Conservation (phyloP, 345 rosid genomes). For the Rhizophora mangle region DNA sequence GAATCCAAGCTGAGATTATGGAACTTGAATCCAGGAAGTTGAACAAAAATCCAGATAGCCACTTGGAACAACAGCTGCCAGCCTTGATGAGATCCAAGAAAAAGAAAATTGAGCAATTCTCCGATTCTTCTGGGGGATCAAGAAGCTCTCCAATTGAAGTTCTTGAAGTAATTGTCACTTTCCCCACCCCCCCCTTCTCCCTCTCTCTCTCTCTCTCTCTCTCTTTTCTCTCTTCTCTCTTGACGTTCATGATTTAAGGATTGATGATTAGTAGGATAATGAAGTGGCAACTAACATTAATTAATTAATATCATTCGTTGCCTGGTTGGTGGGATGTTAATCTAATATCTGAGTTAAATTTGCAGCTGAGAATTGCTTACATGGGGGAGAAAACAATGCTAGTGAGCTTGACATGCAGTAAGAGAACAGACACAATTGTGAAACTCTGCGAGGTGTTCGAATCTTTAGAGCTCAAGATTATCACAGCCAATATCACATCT, state of each 20-base stretch:
- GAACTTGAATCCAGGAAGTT: constrained; percentile 62
- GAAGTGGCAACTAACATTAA: too few relatives aligned
- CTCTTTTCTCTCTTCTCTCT: neutral
- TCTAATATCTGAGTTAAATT: neutral
- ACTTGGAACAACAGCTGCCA: constrained; percentile 57
- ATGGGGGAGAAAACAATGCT: constrained; percentile 72
- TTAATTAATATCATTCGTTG: neutral
- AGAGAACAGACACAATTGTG: constrained; percentile 81
- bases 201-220: neutral
- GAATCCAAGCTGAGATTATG: constrained; percentile 62
- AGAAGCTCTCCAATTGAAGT: constrained; percentile 55
- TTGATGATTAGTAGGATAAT: too few relatives aligned
- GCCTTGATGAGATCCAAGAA: constrained; percentile 64
- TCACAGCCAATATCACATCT: constrained; percentile 67
- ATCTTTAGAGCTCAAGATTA: constrained; percentile 68
- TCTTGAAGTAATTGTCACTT: constrained; percentile 37
- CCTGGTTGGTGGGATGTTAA: neutral
- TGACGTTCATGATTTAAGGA: neutral
- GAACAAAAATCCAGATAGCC: constrained; percentile 39
- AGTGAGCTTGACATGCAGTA: constrained; percentile 79
- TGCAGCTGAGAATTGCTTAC: constrained; percentile 62
- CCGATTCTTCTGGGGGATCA: constrained; percentile 35
- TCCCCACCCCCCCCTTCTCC: neutral
- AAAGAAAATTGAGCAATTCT: constrained; percentile 45
- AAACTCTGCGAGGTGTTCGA: constrained; percentile 81